These are phyloP conservation scores for Gossypium trilobum DNA, from an alignment of 441 rosid genomes.

Conservation along the genomic window DNA sequence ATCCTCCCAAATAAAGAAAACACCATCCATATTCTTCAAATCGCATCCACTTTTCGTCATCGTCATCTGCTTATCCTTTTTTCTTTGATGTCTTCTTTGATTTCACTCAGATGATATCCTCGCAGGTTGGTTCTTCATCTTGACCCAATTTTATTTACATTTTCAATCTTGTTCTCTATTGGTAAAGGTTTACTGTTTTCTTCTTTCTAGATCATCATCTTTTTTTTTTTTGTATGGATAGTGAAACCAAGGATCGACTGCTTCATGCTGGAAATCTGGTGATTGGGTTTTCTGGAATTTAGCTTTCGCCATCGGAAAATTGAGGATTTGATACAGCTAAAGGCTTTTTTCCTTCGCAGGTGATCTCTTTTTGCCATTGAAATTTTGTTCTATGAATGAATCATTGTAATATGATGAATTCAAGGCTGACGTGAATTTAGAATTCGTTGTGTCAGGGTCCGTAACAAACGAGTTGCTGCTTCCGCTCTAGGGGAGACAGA, in stretches of 20 bases:
- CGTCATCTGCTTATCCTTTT: background rate
- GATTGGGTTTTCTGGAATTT: background rate
- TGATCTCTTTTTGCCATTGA: background rate
- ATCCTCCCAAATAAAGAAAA: background rate
- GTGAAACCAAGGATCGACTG: background rate
- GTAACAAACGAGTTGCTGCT: background rate
- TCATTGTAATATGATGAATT: background rate
- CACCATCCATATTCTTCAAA: background rate
- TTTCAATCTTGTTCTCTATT: background rate
- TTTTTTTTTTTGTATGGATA: background rate
- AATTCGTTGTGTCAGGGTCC: background rate
- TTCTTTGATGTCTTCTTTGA: background rate
- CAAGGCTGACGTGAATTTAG: background rate
- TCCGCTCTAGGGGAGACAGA: background rate
- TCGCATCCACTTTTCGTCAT: background rate
- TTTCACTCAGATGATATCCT: background rate
- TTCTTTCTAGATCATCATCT: background rate
- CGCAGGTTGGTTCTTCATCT: background rate
- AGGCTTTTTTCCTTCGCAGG: background rate
- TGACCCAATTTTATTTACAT: background rate
- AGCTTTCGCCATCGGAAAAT: background rate
- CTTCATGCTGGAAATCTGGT: background rate
- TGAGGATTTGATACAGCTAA: background rate
- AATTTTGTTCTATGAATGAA: background rate
- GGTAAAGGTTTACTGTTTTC: background rate